These are phyloP conservation scores for Prinsepia uniflora DNA, from an alignment of 306 rosid genomes.

Conservation along the genomic window DNA sequence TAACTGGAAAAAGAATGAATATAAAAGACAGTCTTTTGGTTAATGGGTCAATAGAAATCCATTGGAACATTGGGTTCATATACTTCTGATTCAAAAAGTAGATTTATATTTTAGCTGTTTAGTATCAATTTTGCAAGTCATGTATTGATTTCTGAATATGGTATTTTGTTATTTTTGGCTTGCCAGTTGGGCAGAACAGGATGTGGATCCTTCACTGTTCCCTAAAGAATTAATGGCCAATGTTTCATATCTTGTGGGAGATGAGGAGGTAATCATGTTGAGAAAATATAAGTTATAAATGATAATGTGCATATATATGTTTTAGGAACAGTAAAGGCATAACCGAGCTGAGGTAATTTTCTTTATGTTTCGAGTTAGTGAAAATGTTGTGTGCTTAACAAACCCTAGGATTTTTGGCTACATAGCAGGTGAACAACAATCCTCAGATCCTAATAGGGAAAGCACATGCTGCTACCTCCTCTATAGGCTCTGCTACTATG, in stretches of 20 bases:
- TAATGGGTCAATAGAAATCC: background rate
- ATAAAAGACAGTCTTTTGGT: background rate
- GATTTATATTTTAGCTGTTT: background rate
- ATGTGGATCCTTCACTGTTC: slow-evolving; percentile 84
- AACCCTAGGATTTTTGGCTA: slow-evolving; percentile 19
- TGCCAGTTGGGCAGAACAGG: slow-evolving; percentile 85
- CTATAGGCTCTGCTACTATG: slow-evolving; percentile 92
- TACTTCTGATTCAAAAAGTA: background rate
- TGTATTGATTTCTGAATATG: slow-evolving; percentile 3
- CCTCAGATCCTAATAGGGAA: slow-evolving; percentile 75
- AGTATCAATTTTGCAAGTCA: background rate
- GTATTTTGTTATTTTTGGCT: slow-evolving; percentile 17
- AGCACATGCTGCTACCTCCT: slow-evolving; percentile 88
- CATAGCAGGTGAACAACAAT: slow-evolving; percentile 65
- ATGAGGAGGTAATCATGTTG: slow-evolving; percentile 58
- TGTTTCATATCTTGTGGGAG: slow-evolving; percentile 52
- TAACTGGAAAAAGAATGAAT: background rate
- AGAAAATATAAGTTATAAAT: background rate
- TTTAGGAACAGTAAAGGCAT: too few species aligned
- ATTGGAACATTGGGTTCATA: background rate
- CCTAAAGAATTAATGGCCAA: slow-evolving; percentile 75
- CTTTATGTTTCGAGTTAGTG: background rate
- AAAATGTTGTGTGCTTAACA: slow-evolving; percentile 17
- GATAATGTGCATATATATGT: too few species aligned
- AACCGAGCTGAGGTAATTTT: background rate